A percentile compares a stretch with the other conserved stretches of the same genome.
These are phyloP conservation scores for Aureobasidium sp. DNA, from an alignment of 2,329 filamentous ascomycete genomes.

Conservation along the genomic window DNA sequence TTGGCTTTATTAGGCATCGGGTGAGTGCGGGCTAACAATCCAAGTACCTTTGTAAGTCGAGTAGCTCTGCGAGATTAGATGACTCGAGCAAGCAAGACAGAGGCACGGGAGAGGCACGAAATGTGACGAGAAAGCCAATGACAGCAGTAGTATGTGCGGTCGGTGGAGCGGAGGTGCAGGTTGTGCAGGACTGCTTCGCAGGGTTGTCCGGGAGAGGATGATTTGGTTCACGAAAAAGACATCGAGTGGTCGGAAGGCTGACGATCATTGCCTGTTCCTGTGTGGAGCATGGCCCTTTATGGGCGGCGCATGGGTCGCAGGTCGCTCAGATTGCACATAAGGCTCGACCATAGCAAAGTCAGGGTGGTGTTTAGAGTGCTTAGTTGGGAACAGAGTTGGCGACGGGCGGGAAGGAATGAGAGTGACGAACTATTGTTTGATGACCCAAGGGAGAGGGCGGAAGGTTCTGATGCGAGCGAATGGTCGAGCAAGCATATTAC, in stretches of 20 bases:
- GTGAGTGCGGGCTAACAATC: neutral
- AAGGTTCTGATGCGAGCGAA: neutral
- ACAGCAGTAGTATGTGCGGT: neutral
- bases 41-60: neutral
- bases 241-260: neutral
- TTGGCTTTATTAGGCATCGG: neutral
- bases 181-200: neutral
- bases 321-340: slow-evolving; percentile 4
- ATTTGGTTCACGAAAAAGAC: neutral
- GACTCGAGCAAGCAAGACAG: neutral
- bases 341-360: slow-evolving; percentile 6
- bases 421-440: neutral
- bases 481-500: neutral
- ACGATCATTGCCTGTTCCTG: slow-evolving; percentile 14
- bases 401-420: slow-evolving; percentile 1
- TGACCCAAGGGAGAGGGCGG: neutral
- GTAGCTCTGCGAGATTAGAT: neutral
- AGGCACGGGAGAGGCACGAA: neutral
- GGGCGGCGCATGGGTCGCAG: slow-evolving; percentile 1
- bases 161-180: slow-evolving; percentile 1
- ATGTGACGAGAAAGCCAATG: neutral
- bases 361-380: neutral
- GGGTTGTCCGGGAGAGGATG: neutral
- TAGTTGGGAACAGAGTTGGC: neutral
- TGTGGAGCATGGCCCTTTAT: neutral